These are phyloP conservation scores for Typha latifolia DNA, from an alignment of 176 grass and related monocot species.

Conservation along the genomic window DNA sequence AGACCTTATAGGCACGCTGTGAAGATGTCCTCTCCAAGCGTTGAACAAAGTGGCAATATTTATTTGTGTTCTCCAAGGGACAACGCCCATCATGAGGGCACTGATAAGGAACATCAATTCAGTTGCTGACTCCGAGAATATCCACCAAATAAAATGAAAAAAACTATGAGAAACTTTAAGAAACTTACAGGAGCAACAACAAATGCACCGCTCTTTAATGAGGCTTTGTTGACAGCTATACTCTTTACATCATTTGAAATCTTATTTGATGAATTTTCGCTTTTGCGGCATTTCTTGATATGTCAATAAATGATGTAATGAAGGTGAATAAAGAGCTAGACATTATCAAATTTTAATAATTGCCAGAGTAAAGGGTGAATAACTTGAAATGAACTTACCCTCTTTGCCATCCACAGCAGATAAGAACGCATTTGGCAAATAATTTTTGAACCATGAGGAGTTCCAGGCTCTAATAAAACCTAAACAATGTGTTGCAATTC, in stretches of 20 bases:
- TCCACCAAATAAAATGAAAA: not conserved
- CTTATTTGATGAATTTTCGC: constrained; percentile 22
- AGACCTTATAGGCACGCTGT: constrained; percentile 77
- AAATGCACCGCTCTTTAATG: constrained; percentile 61
- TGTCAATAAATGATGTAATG: constrained; percentile 12
- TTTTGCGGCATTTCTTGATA: constrained; percentile 47
- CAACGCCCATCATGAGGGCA: constrained; percentile 90
- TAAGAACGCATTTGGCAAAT: constrained; percentile 96
- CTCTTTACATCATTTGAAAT: constrained; percentile 40
- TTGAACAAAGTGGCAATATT: constrained; percentile 98
- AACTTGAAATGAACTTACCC: constrained; percentile 41
- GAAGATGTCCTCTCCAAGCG: constrained; percentile 91
- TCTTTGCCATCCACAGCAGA: constrained; percentile 97
- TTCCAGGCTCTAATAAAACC: constrained; percentile 96
- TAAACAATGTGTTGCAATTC: constrained; percentile 16
- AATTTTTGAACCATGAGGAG: constrained; percentile 95
- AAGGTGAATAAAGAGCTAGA: constrained; percentile 17
- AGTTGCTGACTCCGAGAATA: constrained; percentile 9
- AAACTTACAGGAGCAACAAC: constrained; percentile 93
- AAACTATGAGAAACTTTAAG: not conserved
- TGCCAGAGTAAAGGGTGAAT: constrained; percentile 15
- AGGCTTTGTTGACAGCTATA: constrained; percentile 31
- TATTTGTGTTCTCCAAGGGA: constrained; percentile 78
- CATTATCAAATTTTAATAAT: constrained; percentile 3
- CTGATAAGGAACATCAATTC: constrained; percentile 28